Evolutionary conservation across 371 early-diverging fungal genomes (phyloP).

Genomic region (Parasitella parasitica): DNA sequence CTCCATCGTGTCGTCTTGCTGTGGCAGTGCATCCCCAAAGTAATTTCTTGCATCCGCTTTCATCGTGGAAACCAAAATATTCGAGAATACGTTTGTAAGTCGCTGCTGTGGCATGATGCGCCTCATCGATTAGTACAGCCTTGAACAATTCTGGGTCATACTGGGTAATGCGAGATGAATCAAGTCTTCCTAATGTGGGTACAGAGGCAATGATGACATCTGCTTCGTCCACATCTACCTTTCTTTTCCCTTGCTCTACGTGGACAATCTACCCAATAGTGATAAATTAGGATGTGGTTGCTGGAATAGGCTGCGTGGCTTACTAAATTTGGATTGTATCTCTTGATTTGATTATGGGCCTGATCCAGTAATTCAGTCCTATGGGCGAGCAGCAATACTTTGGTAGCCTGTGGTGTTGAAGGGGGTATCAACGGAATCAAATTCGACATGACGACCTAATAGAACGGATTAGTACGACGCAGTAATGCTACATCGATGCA

Average conservation of each 20-base stretch:
- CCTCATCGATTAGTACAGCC: constrained; percentile 90
- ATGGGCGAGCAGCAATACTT: constrained; percentile 84
- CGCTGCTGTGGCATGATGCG: constrained; percentile 87
- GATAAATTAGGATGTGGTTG: not conserved
- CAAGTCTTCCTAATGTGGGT: constrained; percentile 63
- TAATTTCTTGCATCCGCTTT: constrained; percentile 52
- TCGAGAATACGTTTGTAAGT: constrained; percentile 72
- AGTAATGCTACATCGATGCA: too few relatives aligned
- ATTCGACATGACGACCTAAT: constrained; percentile 79
- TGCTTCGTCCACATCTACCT: constrained; percentile 53
- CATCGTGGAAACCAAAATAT: constrained; percentile 59
- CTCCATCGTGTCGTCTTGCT: constrained; percentile 81
- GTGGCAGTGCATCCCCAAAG: constrained; percentile 96
- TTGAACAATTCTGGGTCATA: constrained; percentile 82
- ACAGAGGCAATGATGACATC: constrained; percentile 84
- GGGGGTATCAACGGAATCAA: constrained; percentile 69
- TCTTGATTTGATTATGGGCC: constrained; percentile 67
- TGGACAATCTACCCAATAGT: constrained; percentile 44
- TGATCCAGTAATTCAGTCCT: constrained; percentile 85
- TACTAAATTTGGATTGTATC: constrained; percentile 58
- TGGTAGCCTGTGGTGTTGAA: constrained; percentile 67
- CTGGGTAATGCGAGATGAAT: constrained; percentile 51
- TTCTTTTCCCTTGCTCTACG: constrained; percentile 65
- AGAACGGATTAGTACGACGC: not conserved
- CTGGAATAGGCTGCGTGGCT: not conserved